Evolutionary conservation across 371 early-diverging fungal species (phyloP).

Genomic region (Haplosporangium sp.): DNA sequence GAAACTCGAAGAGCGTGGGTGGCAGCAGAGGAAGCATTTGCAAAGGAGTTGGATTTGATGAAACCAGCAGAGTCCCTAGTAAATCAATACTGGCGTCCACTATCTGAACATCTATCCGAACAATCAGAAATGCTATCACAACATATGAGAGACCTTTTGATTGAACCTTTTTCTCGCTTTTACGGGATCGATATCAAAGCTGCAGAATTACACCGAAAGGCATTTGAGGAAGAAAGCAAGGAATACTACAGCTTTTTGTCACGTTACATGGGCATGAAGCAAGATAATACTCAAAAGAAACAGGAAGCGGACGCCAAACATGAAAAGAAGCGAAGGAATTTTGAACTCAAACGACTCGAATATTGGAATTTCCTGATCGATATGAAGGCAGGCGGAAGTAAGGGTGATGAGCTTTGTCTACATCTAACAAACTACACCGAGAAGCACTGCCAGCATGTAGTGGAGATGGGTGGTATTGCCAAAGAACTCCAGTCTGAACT

Average conservation of each 20-base stretch:
- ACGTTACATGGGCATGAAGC: slow-evolving; percentile 66
- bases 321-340: slow-evolving; percentile 60
- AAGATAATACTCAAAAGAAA: slow-evolving; percentile 57
- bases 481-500: slow-evolving; percentile 47
- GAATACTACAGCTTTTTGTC: slow-evolving; percentile 70
- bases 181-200: slow-evolving; percentile 70
- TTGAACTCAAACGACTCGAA: slow-evolving; percentile 75
- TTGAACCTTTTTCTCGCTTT: slow-evolving; percentile 65
- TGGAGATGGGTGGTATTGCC: slow-evolving; percentile 22
- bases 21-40: slow-evolving; percentile 58
- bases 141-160: slow-evolving; percentile 61
- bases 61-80: slow-evolving; percentile 56
- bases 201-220: slow-evolving; percentile 66
- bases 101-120: slow-evolving; percentile 44
- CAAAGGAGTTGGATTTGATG: slow-evolving; percentile 55
- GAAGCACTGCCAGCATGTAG: slow-evolving; percentile 57
- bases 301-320: slow-evolving; percentile 61
- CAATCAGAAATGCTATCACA: slow-evolving; percentile 56
- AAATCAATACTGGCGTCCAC: slow-evolving; percentile 54
- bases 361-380: slow-evolving; percentile 72
- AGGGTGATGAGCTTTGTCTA: slow-evolving; percentile 71
- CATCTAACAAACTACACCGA: slow-evolving; percentile 64
- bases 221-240: slow-evolving; percentile 73
- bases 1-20: slow-evolving; percentile 55
- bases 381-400: slow-evolving; percentile 69